These are phyloP conservation scores for Musa troglodytarum DNA, from an alignment of 176 grass and related monocot species.

Conservation along the genomic window DNA sequence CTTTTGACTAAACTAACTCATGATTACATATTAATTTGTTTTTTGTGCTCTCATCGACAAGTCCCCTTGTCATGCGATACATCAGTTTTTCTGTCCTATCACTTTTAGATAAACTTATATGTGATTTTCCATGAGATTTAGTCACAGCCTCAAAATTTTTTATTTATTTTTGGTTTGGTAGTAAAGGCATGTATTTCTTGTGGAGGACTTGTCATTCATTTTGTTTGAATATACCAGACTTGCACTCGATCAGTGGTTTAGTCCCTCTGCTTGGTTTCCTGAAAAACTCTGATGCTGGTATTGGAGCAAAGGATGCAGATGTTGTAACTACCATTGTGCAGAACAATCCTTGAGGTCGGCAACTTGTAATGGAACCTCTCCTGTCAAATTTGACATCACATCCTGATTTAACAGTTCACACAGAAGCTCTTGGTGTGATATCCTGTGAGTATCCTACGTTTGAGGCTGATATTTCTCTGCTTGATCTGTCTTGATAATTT, in stretches of 20 bases:
- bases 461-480: background rate
- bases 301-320: constrained; percentile 83
- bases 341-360: constrained; percentile 80
- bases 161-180: background rate
- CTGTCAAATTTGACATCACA: constrained; percentile 77
- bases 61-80: too few relatives aligned
- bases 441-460: constrained; percentile 49
- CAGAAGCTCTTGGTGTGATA: constrained; percentile 79
- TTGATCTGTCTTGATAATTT: background rate
- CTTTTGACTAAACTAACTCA: too few relatives aligned
- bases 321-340: constrained; percentile 88
- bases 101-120: too few relatives aligned
- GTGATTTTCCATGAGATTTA: too few relatives aligned
- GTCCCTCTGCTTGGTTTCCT: constrained; percentile 71
- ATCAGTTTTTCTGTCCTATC: too few relatives aligned
- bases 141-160: background rate
- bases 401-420: constrained; percentile 72
- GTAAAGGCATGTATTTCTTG: background rate
- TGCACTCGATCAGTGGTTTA: constrained; percentile 77
- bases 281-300: constrained; percentile 59
- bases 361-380: constrained; percentile 86
- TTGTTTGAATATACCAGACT: constrained; percentile 32
- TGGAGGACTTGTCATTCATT: background rate
- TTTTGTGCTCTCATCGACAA: background rate
- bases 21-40: background rate